phyloP scores from a whole-genome alignment of 352 stramenopile genomes.

The Globisporangium cederbergense region DNA sequence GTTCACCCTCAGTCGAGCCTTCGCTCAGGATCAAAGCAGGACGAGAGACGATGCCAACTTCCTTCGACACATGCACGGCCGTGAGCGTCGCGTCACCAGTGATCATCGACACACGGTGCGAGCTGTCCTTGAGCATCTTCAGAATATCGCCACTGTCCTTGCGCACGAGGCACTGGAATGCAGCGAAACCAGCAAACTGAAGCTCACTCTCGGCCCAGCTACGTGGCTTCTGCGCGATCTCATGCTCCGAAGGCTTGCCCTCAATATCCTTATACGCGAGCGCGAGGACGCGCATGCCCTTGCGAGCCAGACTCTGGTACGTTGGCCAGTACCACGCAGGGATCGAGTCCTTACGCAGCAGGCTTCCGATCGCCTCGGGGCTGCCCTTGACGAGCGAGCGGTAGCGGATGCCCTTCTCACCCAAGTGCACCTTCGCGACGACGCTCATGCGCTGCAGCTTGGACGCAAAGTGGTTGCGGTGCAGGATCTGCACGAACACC shows the following conservation, averaged over 20 bases:
- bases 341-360: constrained; percentile 82
- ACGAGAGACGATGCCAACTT: constrained; percentile 91
- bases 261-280: constrained; percentile 94
- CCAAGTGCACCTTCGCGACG: constrained; percentile 86
- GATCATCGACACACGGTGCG: constrained; percentile 97
- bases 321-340: constrained; percentile 90
- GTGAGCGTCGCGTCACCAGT: constrained; percentile 98
- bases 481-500: constrained; percentile 87
- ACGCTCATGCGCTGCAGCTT: constrained; percentile 97
- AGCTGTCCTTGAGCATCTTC: constrained; percentile 88
- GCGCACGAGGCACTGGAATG: constrained; percentile 90
- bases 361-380: constrained; percentile 89
- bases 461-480: constrained; percentile 95
- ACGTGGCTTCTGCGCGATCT: constrained; percentile 80
- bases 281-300: constrained; percentile 92
- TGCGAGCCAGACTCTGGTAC: constrained; percentile 79
- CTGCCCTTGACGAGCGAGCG: constrained; percentile 97
- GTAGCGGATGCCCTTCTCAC: constrained; percentile 58
- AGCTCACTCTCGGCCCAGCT: constrained; percentile 93
- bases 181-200: constrained; percentile 93
- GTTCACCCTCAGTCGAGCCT: constrained; percentile 25
- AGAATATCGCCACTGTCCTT: constrained; percentile 96
- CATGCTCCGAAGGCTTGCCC: constrained; percentile 54
- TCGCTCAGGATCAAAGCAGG: constrained; percentile 73
- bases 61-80: constrained; percentile 94